Percentiles rank a stretch among this genome's conserved stretches.
Evolutionary conservation across 228 moss, liverwort and hornwort genomes (phyloP).

Genomic region (Sphagnum fallax): DNA sequence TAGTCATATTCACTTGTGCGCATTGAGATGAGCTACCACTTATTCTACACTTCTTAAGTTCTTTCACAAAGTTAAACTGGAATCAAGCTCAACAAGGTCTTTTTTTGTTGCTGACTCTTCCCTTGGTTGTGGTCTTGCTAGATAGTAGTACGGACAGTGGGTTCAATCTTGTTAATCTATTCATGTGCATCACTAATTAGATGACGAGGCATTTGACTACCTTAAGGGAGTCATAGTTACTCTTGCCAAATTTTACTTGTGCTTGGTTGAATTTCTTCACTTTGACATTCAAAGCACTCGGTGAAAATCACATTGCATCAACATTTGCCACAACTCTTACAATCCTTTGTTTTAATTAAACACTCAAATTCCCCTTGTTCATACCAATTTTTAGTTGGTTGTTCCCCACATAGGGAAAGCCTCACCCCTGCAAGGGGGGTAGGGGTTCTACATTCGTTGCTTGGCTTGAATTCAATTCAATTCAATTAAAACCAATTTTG

Average conservation of each 20-base stretch:
- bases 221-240: slow-evolving; percentile 5
- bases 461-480: neutral
- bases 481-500: no score
- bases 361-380: slow-evolving; percentile 19
- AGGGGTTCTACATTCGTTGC: slow-evolving; percentile 15
- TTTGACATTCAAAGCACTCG: slow-evolving; percentile 32
- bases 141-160: slow-evolving; percentile 20
- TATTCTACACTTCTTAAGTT: slow-evolving; percentile 28
- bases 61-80: slow-evolving; percentile 22
- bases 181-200: slow-evolving; percentile 22
- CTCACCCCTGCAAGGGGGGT: neutral
- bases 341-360: slow-evolving; percentile 37
- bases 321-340: slow-evolving; percentile 26
- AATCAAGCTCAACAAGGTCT: slow-evolving; percentile 19
- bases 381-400: slow-evolving; percentile 27
- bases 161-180: slow-evolving; percentile 24
- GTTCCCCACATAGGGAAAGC: slow-evolving; percentile 20
- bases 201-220: slow-evolving; percentile 17
- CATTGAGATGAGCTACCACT: slow-evolving; percentile 6
- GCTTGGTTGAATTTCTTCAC: slow-evolving; percentile 27
- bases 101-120: slow-evolving; percentile 24
- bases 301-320: slow-evolving; percentile 30
- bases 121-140: slow-evolving; percentile 13
- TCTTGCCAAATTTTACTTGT: slow-evolving; percentile 9
- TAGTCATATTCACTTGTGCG: slow-evolving; percentile 10